Evolutionary conservation across 805 yeast species (phyloP).

Genomic region (Wickerhamomyces bisporus): DNA sequence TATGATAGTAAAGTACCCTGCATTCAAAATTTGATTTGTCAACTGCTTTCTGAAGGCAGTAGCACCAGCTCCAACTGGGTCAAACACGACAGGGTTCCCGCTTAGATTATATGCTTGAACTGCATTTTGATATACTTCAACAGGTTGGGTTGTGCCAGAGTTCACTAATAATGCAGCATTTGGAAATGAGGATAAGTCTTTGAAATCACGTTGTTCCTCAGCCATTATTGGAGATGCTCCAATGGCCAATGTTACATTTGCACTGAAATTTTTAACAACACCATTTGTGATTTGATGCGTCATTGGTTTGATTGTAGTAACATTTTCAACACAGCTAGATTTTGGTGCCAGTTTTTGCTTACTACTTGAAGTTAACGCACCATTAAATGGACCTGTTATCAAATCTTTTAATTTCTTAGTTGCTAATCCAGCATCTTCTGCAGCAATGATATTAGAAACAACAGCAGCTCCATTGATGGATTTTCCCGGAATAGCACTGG

Average conservation of each 20-base stretch:
- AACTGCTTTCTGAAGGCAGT: slow-evolving; percentile 49
- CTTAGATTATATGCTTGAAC: slow-evolving; percentile 49
- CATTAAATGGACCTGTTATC: slow-evolving; percentile 15
- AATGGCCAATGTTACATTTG: slow-evolving; percentile 76
- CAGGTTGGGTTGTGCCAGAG: slow-evolving; percentile 59
- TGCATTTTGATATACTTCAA: slow-evolving; percentile 45
- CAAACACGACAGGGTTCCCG: slow-evolving; percentile 66
- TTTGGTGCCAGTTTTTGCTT: background rate
- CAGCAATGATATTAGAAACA: slow-evolving; percentile 81
- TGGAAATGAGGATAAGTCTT: slow-evolving; percentile 55
- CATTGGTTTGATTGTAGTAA: slow-evolving; percentile 42
- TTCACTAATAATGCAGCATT: slow-evolving; percentile 58
- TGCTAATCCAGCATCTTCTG: slow-evolving; percentile 45
- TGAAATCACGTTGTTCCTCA: slow-evolving; percentile 61
- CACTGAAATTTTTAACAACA: slow-evolving; percentile 86
- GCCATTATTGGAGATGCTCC: slow-evolving; percentile 92
- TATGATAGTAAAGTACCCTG: slow-evolving; percentile 59
- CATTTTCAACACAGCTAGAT: slow-evolving; percentile 18
- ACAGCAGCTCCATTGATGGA: slow-evolving; percentile 79
- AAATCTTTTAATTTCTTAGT: slow-evolving; percentile 34
- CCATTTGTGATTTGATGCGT: slow-evolving; percentile 85
- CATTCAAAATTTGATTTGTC: slow-evolving; percentile 44
- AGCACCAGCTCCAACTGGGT: slow-evolving; percentile 95
- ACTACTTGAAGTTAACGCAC: background rate
- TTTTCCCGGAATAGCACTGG: slow-evolving; percentile 39